These are phyloP conservation scores for Wallacemonas collosoma DNA, from an alignment of 208 protist genomes.

Conservation along the genomic window DNA sequence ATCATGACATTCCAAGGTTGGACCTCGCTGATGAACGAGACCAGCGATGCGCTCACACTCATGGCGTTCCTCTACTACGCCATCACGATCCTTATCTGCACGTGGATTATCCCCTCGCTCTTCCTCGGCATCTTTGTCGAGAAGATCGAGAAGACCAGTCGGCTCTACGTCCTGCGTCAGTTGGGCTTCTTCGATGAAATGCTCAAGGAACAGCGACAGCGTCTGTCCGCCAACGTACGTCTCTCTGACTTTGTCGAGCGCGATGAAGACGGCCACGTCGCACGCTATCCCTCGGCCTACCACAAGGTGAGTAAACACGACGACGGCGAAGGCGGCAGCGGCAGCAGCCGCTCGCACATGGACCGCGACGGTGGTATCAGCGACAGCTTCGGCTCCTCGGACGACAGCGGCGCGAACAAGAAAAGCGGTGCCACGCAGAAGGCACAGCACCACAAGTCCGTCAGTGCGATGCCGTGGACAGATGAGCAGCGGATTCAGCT, in stretches of 20 bases:
- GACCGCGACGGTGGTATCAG: conserved; percentile 3
- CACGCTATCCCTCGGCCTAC: conserved; percentile 46
- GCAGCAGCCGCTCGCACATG: not conserved
- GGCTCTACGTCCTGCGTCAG: conserved; percentile 79
- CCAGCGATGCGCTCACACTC: conserved; percentile 64
- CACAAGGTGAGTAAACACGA: conserved; percentile 26
- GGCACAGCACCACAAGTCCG: conserved; percentile 5
- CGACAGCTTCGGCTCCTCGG: not conserved
- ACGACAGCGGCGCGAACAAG: conserved; percentile 13
- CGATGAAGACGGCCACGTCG: conserved; percentile 62
- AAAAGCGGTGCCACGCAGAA: conserved; percentile 30
- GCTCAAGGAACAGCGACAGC: conserved; percentile 76
- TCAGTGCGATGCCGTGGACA: conserved; percentile 64
- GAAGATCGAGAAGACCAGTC: conserved; percentile 82
- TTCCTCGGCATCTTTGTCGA: conserved; percentile 90
- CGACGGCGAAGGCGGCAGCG: conserved; percentile 8
- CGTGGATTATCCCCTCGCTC: conserved; percentile 88
- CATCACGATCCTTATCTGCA: conserved; percentile 82
- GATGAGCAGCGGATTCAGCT: conserved; percentile 89
- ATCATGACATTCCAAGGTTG: conserved; percentile 93
- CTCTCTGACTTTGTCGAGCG: conserved; percentile 80
- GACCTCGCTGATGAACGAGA: conserved; percentile 81
- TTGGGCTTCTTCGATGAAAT: conserved; percentile 79
- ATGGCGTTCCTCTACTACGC: conserved; percentile 84
- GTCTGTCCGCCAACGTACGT: conserved; percentile 55